These are phyloP conservation scores for Dioscorea alata DNA, from an alignment of 106 monocot genomes.

Conservation along the genomic window DNA sequence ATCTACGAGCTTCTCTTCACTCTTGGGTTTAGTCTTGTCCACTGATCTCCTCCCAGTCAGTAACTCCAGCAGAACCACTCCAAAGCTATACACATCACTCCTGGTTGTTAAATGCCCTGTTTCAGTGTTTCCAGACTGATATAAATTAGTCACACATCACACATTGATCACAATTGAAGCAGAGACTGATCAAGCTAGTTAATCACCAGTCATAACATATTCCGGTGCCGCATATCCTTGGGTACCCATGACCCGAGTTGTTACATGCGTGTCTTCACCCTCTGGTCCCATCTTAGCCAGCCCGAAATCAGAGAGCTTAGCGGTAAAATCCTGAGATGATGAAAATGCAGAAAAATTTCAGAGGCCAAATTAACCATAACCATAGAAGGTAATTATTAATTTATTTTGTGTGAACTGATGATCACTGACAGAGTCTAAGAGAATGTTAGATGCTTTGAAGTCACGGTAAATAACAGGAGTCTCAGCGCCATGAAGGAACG, in stretches of 20 bases:
- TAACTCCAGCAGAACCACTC: constrained; percentile 76
- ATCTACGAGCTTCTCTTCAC: constrained; percentile 77
- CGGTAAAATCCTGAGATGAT: constrained; percentile 35
- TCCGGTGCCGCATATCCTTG: constrained; percentile 81
- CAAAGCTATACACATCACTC: constrained; percentile 90
- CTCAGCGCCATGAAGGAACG: constrained; percentile 65
- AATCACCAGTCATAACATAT: constrained; percentile 65
- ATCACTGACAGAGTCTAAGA: constrained; percentile 51
- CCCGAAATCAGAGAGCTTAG: constrained; percentile 73
- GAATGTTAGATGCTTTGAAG: constrained; percentile 73
- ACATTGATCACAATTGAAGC: no score
- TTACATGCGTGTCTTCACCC: constrained; percentile 71
- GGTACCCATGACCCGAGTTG: constrained; percentile 71
- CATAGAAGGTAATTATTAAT: no score
- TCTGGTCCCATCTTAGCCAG: constrained; percentile 72
- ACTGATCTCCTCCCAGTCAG: constrained; percentile 74
- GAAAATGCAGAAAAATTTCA: background rate
- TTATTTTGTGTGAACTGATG: no score
- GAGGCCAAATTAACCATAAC: no score
- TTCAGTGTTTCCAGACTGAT: background rate
- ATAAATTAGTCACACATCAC: no score
- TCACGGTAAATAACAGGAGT: constrained; percentile 67
- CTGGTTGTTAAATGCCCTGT: constrained; percentile 71
- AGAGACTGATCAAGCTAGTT: background rate
- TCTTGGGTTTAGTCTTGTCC: constrained; percentile 59